Base-by-base conservation (phyloP, 805 yeast genomes). In the Nakazawaea wyomingensis region DNA sequence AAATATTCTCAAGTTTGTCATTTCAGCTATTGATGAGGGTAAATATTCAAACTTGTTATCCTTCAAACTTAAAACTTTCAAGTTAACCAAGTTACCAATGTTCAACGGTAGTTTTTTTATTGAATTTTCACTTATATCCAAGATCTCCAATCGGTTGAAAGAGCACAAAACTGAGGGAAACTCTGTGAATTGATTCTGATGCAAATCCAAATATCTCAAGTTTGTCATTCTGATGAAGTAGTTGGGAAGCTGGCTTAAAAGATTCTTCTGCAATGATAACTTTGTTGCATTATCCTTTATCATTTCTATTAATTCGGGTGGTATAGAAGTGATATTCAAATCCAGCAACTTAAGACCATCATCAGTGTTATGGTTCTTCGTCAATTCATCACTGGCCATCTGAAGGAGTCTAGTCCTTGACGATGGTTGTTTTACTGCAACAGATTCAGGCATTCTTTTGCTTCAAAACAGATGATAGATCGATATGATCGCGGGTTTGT, bases 131-230 rank as follows among this genome's bases (percentile, higher is more conserved):
- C 88, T 78, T 17, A 85, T 57, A 58, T 85, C 91, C 33, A 85
- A 59, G 40, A 80, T 78, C 52, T 82, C 90, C 43, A 85, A 61
- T 6, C 68, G 65, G 10, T 54, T 52, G 32, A 72, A 65, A 3
- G 55, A 54, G 16, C 52, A 46, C 46, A 76, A 52, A 5, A 68
- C 58, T 2, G 52, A 57, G 0, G 95, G 89, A 35, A 85, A 69
- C 36, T 62, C 66, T 3, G 65, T 50, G 40, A 86, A 68, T 35
- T 62, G 56, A 56, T 86, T 86, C 46, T 69, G 66, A 55, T 85
- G 84, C 36, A 86, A 60, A 57, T 85, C 91, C 44, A 86, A 61
- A 48, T 79, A 82, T 43, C 76, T 66, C 41, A 85, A 60, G 34
- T 66, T 61, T 11, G 67, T 51, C 45, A 83, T 52, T 7, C 62